Base-by-base conservation (phyloP, 129 eudicot genomes). In the Flaveria linearis region DNA sequence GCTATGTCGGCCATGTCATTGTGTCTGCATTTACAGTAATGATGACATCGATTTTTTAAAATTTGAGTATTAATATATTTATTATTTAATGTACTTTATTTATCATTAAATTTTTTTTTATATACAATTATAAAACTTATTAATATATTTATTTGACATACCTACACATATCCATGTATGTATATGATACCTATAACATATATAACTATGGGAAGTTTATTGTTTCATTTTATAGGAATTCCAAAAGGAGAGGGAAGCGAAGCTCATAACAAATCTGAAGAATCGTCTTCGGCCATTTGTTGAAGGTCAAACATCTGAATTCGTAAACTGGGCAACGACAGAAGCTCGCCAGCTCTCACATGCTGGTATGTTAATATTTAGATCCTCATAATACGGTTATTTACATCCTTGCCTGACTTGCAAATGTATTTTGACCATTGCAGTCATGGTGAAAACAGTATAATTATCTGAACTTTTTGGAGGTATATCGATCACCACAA, bases 181-280 rank as follows among this genome's bases (percentile, higher is more conserved):
- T 22, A 60, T 20, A 56, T 18, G 28, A 20, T 56, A 56, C 2
- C 25, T 20, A 18, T 56, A 20, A 56, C 28, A 56, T 56, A 5
- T 56, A 20, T 25, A 25, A 12, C 12, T 66, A 39, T 66, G 10
- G 25, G 57, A 42, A 16, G 26, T n/a, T 71, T 8, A 62, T 58
- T 60, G 13, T 41, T 66, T 17, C 23, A 28, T 25, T 26, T 0
- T 61, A 45, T 69, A 92, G 98, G 89, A 84, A 71, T 41, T 85
- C 49, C 96, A 90, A 85, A 81, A 80, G 86, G 96, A 93, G 78
- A 93, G 98, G 85, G 90, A 86, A 85, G 86, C 79, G 22, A 93
- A 93, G 68, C 98, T 93, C 74, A 80, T 80, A 75, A 66, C 69
- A 43, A 80, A 60, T 83, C 82, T 93, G 43, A 90, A 90, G 76